Evolutionary conservation across 331 rosid genomes (phyloP), one percentile per base, ranked within the genome.

Genomic region (Malus hybrid): DNA sequence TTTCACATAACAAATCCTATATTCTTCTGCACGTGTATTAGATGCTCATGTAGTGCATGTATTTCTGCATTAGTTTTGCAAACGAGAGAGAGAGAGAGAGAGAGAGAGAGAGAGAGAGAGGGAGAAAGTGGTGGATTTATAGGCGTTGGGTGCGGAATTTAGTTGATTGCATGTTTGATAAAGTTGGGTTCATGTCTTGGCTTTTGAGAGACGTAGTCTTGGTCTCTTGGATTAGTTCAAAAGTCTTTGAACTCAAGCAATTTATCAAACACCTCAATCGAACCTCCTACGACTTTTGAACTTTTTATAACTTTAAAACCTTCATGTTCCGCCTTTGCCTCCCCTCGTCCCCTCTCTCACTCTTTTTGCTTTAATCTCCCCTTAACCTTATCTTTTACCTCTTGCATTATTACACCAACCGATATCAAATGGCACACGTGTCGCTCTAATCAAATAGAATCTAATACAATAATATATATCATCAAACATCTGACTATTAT

Each of bases 131-230:
- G 70, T 32, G 15, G 70, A 16, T 32, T 65, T n/a, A 18, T 65
- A 2, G 68, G 76, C 76, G 56, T 73, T 20, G 76, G 68, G 57
- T 73, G 67, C 57, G 57, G 76, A 59, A 59, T 57, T 73, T 73
- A 73, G 76, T 73, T 16, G 67, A 73, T 73, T 73, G 68, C 76
- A 73, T 73, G 76, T 73, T 73, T 36, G 68, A 73, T 73, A 73
- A 73, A 73, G 76, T 73, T 73, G 76, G 18, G 68, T 4, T 59
- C 76, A 60, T 73, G 76, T 73, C 76, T 24, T 60, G 22, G 39
- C 76, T 73, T 73, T 73, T 62, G 68, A 73, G 76, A 72, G 76
- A 57, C 20, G 27, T 42, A 42, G 48, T 42, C 48, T 42, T 42
- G 14, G 48, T 42, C 48, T 72, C 28, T 72, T 72, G 69, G 19